Evolutionary conservation across 2,329 filamentous ascomycete species (phyloP), one percentile per base, ranked within the genome.

Genomic region (Pseudogymnoascus sp.): DNA sequence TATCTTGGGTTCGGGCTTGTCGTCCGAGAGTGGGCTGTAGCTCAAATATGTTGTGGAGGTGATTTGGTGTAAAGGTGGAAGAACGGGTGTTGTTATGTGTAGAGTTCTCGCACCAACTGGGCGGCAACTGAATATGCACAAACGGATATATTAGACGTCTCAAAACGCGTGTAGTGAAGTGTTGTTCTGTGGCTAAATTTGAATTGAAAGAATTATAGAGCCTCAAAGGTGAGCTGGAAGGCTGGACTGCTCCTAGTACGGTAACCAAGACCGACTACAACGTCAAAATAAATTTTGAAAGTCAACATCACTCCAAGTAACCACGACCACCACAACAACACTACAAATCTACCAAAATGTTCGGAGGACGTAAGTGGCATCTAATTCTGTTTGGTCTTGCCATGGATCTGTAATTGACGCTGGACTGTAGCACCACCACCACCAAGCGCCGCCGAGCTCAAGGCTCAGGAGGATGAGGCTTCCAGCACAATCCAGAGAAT

Each of bases 381-480:
- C 56, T 42, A 40, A 61, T 47, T 13, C 11, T 63, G n/a, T 35
- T 33, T n/a, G n/a, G 16, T 11, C 37, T 16, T 35, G n/a, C 35
- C 13, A 24, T 21, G 50, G 14, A 21, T 11, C 14, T 44, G 31
- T 37, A 33, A 24, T 24, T 37, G 24, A 21, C 35, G 5, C 24
- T 53, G 6, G 24, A 50, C 63, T 70, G 47, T 29, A 69, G 85
- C 81, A 69, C 82, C 89, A 77, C 87, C 88, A 74, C 86, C 86
- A 74, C 82, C 86, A 71, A 85, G 85, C 64, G 79, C 83, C 64
- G 86, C 87, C 75, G 88, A 93, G 82, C 82, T 93, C 74, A 82
- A 81, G 72, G 79, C 80, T 71, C 82, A 86, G 74, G 89, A 93
- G 80, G 79, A 80, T 65, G 83, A 88, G 74, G 89, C 90, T 61